Conservation (phyloP, 176 grass and related monocot genomes). For the Cenchrus purpureus region DNA sequence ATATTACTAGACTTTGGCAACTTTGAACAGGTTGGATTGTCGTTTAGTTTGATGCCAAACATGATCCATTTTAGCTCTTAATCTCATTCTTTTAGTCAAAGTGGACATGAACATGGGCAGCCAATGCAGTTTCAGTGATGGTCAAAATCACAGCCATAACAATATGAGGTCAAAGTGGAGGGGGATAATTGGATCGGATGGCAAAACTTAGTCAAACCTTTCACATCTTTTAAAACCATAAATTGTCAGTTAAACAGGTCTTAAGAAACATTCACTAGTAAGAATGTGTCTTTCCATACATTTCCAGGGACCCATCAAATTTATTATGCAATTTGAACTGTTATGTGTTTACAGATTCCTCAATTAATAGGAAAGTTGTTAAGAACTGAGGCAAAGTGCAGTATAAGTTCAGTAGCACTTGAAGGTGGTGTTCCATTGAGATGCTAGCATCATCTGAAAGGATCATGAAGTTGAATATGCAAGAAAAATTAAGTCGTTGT, state of each 20-base stretch:
- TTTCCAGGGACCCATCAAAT: not conserved
- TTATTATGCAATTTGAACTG: not conserved
- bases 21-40: not conserved
- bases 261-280: not conserved
- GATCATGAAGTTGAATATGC: not conserved
- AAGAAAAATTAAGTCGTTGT: slow-evolving; percentile 13
- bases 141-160: not conserved
- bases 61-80: not conserved
- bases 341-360: slow-evolving; percentile 1
- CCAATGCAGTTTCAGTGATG: not conserved
- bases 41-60: not conserved
- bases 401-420: slow-evolving; percentile 11
- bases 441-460: not conserved
- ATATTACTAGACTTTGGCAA: not conserved
- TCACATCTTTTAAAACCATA: slow-evolving; percentile 8
- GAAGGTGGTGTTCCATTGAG: not conserved
- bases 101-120: not conserved
- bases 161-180: not conserved
- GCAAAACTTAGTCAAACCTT: not conserved
- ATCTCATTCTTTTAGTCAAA: not conserved
- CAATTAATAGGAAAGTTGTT: not conserved
- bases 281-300: not conserved
- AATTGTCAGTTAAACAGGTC: not conserved
- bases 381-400: not conserved
- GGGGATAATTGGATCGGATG: not conserved